Evolutionary conservation across 352 stramenopile species (phyloP).

Genomic region (Pilasporangium apinafurcum): DNA sequence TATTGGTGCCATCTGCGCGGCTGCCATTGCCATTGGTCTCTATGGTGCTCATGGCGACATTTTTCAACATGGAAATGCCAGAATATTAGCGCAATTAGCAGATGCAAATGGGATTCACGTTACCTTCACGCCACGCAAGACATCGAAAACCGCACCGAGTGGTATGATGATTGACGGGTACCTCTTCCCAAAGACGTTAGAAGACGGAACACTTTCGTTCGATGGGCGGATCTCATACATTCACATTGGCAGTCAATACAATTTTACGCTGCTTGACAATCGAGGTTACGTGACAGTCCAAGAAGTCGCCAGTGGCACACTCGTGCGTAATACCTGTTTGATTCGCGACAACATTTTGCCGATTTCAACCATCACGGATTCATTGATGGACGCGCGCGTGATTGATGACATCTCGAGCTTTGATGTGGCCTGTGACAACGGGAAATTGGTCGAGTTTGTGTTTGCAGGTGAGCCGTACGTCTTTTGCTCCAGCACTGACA

Average conservation of each 20-base stretch:
- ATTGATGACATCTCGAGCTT: conserved; percentile 13
- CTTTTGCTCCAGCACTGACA: conserved; percentile 7
- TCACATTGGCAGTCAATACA: conserved; percentile 15
- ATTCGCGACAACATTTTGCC: conserved; percentile 10
- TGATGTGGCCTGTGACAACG: conserved; percentile 7
- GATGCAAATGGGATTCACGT: conserved; percentile 19
- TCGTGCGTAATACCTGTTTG: conserved; percentile 11
- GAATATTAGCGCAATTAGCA: conserved; percentile 15
- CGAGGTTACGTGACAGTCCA: conserved; percentile 21
- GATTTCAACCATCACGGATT: conserved; percentile 7
- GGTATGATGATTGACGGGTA: conserved; percentile 10
- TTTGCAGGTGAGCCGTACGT: conserved; percentile 21
- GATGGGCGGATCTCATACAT: conserved; percentile 21
- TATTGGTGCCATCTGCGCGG: conserved; percentile 2
- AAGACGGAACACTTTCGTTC: conserved; percentile 6
- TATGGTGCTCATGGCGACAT: conserved; percentile 10
- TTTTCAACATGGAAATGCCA: conserved; percentile 13
- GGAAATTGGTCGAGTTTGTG: conserved; percentile 19
- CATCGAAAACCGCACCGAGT: conserved; percentile 3
- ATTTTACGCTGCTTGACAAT: conserved; percentile 21
- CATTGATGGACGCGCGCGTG: conserved; percentile 10
- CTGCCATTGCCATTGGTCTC: conserved; percentile 9
- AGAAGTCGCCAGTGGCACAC: conserved; percentile 8
- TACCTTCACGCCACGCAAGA: conserved; percentile 8
- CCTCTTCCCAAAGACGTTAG: conserved; percentile 12